A percentile compares a stretch with the other conserved stretches of the same genome.
These are phyloP conservation scores for Colletotrichum viniferum DNA, from an alignment of 2,329 filamentous ascomycete species.

Conservation along the genomic window DNA sequence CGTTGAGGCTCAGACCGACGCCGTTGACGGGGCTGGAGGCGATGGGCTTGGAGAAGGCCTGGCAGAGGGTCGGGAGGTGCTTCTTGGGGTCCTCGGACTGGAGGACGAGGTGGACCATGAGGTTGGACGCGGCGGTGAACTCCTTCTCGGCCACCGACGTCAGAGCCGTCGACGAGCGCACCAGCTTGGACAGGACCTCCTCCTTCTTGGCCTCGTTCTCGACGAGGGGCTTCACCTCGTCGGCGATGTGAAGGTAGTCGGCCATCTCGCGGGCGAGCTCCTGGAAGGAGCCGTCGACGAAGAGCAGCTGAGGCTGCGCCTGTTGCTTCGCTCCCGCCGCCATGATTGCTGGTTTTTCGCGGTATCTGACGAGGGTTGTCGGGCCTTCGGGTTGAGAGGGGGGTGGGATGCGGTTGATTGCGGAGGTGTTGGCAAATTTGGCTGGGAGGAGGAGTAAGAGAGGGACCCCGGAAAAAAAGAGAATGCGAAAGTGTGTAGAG, in stretches of 20 bases:
- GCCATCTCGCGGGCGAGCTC: constrained; percentile 95
- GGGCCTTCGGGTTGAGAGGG: not conserved
- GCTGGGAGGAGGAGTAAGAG: constrained; percentile 20
- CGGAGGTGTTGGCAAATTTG: constrained; percentile 19
- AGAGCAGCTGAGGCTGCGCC: constrained; percentile 65
- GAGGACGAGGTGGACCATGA: constrained; percentile 90
- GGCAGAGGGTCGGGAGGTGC: constrained; percentile 87
- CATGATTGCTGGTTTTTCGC: constrained; percentile 26
- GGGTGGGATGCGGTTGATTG: constrained; percentile 1
- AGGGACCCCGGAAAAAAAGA: constrained; percentile 19
- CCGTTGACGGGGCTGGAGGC: constrained; percentile 86
- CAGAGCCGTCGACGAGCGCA: constrained; percentile 76
- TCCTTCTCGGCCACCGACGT: constrained; percentile 94
- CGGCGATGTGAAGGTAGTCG: constrained; percentile 86
- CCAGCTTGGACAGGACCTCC: constrained; percentile 87
- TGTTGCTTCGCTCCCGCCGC: constrained; percentile 39
- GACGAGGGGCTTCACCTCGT: constrained; percentile 76
- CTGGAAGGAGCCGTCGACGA: constrained; percentile 90
- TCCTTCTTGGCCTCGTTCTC: constrained; percentile 71
- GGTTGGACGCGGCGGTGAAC: constrained; percentile 94
- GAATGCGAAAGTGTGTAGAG: constrained; percentile 15
- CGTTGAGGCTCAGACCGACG: constrained; percentile 82
- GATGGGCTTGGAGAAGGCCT: constrained; percentile 86
- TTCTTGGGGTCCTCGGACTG: constrained; percentile 85
- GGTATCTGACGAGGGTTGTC: constrained; percentile 2